Evolutionary conservation across 73 alveolate genomes (phyloP), one percentile per base, ranked within the genome.

Genomic region (Paraurostyla sp.): DNA sequence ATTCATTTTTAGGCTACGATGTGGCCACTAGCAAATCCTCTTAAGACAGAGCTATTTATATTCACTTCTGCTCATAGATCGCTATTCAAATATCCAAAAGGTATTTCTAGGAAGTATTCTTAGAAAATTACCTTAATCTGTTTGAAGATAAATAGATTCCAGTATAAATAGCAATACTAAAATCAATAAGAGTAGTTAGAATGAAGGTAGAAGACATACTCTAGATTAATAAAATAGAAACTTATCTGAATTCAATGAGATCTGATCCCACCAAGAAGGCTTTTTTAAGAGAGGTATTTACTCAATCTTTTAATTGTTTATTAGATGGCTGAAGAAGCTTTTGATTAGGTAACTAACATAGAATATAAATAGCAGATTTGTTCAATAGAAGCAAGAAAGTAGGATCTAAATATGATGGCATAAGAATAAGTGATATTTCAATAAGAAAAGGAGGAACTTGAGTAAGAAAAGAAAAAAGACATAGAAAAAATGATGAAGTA

Each of bases 251-350:
- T 27, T 30, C 6, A 25, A 30, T 60, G 9, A 60, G 25, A 27
- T 7, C 9, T 16, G 78, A 60, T 32, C 4, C 16, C 3, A 60
- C n/a, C 23, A 60, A 60, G 23, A 60, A 60, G 23, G 50, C 23
- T 11, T 60, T 60, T 33, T 29, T 60, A 7, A 60, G 78, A 60
- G 78, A 60, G n/a, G n/a, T n/a, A n/a, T n/a, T n/a, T n/a, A n/a
- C n/a, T n/a, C n/a, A n/a, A n/a, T n/a, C n/a, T n/a, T n/a, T n/a
- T n/a, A n/a, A n/a, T n/a, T n/a, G n/a, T n/a, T n/a, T n/a, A n/a
- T n/a, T n/a, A n/a, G 78, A 60, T 60, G 50, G 78, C 78, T 60
- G 78, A 60, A 60, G 3, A 27, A 16, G 27, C 45, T 4, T 60
- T 16, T 27, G 45, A 60, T 20, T 45, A 60, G 49, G 15, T 60